These are phyloP conservation scores for Lotus japonicus DNA, from an alignment of 306 rosid species.

Conservation along the genomic window DNA sequence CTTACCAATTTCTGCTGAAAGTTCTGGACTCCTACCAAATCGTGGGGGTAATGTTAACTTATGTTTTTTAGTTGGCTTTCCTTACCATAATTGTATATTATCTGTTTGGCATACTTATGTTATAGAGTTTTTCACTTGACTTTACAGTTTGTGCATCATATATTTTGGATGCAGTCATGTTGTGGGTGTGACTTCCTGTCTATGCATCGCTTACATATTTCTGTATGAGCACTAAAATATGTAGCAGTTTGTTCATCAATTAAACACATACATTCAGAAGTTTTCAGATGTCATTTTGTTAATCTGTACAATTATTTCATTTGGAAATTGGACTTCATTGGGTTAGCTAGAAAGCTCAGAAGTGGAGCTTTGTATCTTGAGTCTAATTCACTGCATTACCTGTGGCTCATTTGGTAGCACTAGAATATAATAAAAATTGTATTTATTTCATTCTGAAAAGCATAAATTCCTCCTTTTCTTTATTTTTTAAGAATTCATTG, in stretches of 20 bases:
- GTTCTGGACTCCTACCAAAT: constrained; percentile 57
- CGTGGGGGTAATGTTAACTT: constrained; percentile 45
- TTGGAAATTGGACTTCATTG: neutral
- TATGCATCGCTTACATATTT: neutral
- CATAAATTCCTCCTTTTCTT: neutral
- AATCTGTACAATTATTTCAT: neutral
- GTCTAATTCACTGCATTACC: neutral
- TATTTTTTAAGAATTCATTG: constrained; percentile 5
- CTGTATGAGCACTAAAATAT: neutral
- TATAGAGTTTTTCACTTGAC: neutral
- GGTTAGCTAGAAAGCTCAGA: neutral
- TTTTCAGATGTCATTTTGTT: constrained; percentile 14
- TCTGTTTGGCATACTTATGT: neutral
- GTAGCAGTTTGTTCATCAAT: neutral
- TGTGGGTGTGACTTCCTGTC: neutral
- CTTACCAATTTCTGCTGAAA: constrained; percentile 81
- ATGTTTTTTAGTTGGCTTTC: constrained; percentile 9
- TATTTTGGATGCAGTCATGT: neutral
- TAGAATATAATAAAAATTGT: neutral
- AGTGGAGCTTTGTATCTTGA: neutral
- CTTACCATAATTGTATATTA: neutral
- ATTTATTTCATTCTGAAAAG: neutral
- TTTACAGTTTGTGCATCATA: neutral
- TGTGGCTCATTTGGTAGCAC: neutral
- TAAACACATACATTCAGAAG: neutral